Evolutionary conservation across 352 stramenopile species (phyloP).

Genomic region (Globisporangium iwayamae): DNA sequence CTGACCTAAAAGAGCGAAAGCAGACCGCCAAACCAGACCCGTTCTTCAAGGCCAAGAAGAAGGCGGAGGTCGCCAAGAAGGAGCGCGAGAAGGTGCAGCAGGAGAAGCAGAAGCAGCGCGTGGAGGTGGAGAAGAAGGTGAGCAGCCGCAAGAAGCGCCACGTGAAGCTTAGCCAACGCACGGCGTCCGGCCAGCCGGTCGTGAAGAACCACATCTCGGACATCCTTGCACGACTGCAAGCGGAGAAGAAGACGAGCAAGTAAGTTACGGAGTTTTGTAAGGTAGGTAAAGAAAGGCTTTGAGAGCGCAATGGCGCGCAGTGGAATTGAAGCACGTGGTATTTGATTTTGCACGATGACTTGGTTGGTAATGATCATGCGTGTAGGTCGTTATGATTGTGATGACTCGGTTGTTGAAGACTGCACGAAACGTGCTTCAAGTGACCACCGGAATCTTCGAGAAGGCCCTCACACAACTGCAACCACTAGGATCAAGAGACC

Average conservation of each 20-base stretch:
- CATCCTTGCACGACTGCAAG: constrained; percentile 68
- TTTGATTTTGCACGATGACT: neutral
- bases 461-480: no score
- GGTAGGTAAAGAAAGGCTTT: neutral
- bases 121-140: constrained; percentile 69
- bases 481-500: no score
- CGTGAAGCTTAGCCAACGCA: constrained; percentile 82
- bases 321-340: neutral
- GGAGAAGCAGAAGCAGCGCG: constrained; percentile 50
- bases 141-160: constrained; percentile 83
- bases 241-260: constrained; percentile 32
- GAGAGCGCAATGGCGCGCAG: neutral
- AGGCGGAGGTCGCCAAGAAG: constrained; percentile 47
- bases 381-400: neutral
- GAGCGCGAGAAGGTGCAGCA: constrained; percentile 42
- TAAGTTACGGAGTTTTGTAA: neutral
- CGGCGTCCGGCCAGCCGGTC: constrained; percentile 72
- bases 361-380: neutral
- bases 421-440: neutral
- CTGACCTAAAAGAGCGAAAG: constrained; percentile 15
- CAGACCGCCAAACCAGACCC: constrained; percentile 53
- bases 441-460: no score
- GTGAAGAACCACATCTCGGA: constrained; percentile 86
- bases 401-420: neutral
- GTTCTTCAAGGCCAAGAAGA: constrained; percentile 85